Percentiles rank a stretch among this genome's conserved stretches.
These are phyloP conservation scores for Aspergillus saccharolyticus DNA, from an alignment of 495 filamentous ascomycete genomes.

Conservation along the genomic window DNA sequence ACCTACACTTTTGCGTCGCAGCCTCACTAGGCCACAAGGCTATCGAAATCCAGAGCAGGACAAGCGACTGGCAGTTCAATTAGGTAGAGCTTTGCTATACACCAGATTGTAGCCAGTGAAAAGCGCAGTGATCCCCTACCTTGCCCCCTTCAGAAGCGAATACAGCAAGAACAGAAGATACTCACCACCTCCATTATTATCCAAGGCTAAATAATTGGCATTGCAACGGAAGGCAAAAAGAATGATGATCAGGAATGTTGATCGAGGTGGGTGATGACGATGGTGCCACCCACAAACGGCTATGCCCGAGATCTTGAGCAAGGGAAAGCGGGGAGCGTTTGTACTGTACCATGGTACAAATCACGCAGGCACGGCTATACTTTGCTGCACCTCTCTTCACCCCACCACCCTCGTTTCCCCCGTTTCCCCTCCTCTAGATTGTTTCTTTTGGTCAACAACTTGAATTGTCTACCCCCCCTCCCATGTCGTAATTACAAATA, in stretches of 20 bases:
- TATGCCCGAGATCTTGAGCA: constrained; percentile 28
- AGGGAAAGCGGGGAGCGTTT: constrained; percentile 24
- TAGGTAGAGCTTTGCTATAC: too few relatives aligned
- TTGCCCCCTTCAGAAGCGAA: too few relatives aligned
- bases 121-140: too few relatives aligned
- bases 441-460: not conserved
- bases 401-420: not conserved
- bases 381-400: not conserved
- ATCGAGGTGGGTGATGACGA: constrained; percentile 12
- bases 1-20: not conserved
- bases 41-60: not conserved
- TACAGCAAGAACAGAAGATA: not conserved
- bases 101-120: too few relatives aligned
- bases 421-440: not conserved
- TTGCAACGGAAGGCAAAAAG: not conserved
- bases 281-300: constrained; percentile 23
- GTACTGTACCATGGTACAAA: constrained; percentile 23
- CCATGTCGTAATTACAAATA: not conserved
- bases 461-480: not conserved
- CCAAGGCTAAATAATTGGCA: not conserved
- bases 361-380: constrained; percentile 13
- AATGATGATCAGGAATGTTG: constrained; percentile 8
- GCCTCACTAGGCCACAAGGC: not conserved
- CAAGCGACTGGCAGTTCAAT: not conserved
- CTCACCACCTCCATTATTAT: not conserved